phyloP scores from a whole-genome alignment of 139 green algal species.

The Chlamydomonas urium region DNA sequence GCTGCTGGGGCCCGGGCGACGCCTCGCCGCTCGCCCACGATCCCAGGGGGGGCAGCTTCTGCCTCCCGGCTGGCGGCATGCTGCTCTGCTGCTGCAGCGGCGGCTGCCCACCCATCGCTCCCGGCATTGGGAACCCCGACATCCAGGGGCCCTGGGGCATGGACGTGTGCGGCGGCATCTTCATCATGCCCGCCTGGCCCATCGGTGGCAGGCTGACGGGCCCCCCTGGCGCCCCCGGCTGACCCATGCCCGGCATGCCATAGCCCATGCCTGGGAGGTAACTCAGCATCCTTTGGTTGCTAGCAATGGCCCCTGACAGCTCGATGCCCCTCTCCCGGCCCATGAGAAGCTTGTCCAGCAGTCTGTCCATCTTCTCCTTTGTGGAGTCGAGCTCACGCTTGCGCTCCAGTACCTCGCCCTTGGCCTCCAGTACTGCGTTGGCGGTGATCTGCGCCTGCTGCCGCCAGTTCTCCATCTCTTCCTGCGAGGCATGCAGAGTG shows the following conservation, averaged over 20 bases:
- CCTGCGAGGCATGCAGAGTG: slow-evolving; percentile 5
- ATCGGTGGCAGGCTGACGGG: background rate
- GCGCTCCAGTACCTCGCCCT: slow-evolving; percentile 68
- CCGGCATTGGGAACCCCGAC: no score
- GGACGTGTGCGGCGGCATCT: background rate
- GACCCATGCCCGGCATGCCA: slow-evolving; percentile 10
- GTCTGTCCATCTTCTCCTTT: slow-evolving; percentile 68
- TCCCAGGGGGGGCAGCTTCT: background rate
- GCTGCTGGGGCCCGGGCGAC: background rate
- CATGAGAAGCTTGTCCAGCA: slow-evolving; percentile 67
- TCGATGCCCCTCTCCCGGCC: slow-evolving; percentile 55
- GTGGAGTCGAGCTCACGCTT: slow-evolving; percentile 67
- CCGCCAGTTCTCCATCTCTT: slow-evolving; percentile 60
- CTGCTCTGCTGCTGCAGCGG: background rate
- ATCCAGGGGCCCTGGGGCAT: no score
- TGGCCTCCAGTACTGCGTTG: slow-evolving; percentile 61
- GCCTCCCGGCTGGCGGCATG: background rate
- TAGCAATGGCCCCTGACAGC: slow-evolving; percentile 51
- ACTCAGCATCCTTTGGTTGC: slow-evolving; percentile 30
- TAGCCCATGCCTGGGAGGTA: slow-evolving; percentile 16
- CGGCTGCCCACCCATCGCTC: background rate
- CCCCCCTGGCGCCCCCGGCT: background rate
- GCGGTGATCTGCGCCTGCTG: slow-evolving; percentile 56
- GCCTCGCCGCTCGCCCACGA: background rate
- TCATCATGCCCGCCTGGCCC: slow-evolving; percentile 5